Evolutionary conservation across 306 rosid species (phyloP).

Genomic region (Styphnolobium japonicum): DNA sequence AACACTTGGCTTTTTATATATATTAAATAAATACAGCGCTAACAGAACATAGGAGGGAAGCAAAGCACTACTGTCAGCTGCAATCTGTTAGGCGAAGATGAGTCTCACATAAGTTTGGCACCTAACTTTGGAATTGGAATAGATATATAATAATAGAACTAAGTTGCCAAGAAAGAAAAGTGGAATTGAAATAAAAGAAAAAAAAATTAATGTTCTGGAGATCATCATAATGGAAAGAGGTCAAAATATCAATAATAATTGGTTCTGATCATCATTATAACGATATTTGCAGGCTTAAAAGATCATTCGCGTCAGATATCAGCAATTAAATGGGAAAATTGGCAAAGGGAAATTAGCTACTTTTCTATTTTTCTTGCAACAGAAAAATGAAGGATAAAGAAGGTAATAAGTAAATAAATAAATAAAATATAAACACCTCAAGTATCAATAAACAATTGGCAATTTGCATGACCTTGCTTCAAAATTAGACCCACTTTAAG

Average conservation of each 20-base stretch:
- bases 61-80: not conserved
- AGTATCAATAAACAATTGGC: too few relatives aligned
- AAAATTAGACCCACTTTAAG: not conserved
- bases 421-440: not conserved
- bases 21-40: not conserved
- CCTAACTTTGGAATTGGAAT: not conserved
- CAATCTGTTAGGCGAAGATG: constrained; percentile 24
- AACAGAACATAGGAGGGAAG: not conserved
- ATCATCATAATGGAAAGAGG: not conserved
- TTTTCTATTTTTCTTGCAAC: not conserved
- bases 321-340: not conserved
- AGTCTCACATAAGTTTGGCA: constrained; percentile 14
- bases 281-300: too few relatives aligned
- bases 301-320: not conserved
- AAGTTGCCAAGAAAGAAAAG: not conserved
- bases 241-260: too few relatives aligned
- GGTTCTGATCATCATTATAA: too few relatives aligned
- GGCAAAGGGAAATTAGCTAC: not conserved
- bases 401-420: not conserved
- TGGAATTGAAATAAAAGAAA: not conserved
- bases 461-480: not conserved
- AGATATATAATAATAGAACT: constrained; percentile 8
- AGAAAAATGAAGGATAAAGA: not conserved
- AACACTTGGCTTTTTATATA: not conserved
- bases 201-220: not conserved